phyloP scores from a whole-genome alignment of 148 eudicot genomes.

The Diospyros kaki region DNA sequence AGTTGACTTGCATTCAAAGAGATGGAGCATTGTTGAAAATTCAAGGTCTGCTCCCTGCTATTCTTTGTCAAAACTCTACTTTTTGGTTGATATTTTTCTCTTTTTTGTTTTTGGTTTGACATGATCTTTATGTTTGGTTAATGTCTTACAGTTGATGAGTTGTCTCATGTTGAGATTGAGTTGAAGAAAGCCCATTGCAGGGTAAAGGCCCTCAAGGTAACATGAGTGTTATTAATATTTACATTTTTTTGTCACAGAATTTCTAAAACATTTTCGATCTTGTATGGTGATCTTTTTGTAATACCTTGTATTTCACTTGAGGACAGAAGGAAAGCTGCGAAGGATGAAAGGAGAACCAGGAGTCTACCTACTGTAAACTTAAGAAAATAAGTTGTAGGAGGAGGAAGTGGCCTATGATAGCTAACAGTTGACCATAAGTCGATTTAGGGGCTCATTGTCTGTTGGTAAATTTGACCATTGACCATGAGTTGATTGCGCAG shows the following conservation, averaged over 20 bases:
- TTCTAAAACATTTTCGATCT: background rate
- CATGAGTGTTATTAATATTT: conserved; percentile 9
- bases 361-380: no score
- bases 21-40: conserved; percentile 64
- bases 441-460: background rate
- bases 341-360: no score
- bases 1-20: conserved; percentile 56
- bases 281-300: background rate
- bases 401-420: no score
- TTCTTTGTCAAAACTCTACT: background rate
- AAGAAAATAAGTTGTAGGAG: no score
- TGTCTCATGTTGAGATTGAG: conserved; percentile 62
- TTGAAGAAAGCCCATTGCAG: conserved; percentile 80
- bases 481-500: no score
- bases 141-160: conserved; percentile 51
- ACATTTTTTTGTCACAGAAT: background rate
- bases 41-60: conserved; percentile 43
- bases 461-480: no score
- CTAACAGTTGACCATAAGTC: no score
- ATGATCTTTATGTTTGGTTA: conserved; percentile 4
- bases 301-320: no score
- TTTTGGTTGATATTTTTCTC: conserved; percentile 4
- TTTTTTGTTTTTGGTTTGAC: background rate
- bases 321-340: no score
- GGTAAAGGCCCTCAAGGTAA: conserved; percentile 78